Evolutionary conservation across 1,284 basidiomycete species (phyloP).

Genomic region (Malassezia brasiliensis): DNA sequence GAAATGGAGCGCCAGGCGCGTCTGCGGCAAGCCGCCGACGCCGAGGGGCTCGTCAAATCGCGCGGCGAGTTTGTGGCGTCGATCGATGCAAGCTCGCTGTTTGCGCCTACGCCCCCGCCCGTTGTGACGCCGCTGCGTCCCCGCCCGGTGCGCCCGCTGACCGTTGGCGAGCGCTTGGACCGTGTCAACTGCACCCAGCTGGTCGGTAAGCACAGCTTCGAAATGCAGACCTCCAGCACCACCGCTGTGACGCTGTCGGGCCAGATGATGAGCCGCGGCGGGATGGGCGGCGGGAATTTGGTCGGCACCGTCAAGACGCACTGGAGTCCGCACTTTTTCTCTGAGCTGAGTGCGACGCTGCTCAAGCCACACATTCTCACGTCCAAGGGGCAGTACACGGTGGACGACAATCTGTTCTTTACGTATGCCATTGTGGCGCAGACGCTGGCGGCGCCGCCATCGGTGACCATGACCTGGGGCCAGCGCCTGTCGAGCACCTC

Average conservation of each 20-base stretch:
- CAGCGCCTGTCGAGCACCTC: conserved; percentile 45
- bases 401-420: conserved; percentile 49
- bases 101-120: conserved; percentile 29
- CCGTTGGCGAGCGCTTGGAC: conserved; percentile 22
- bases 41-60: conserved; percentile 53
- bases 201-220: conserved; percentile 42
- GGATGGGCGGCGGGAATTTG: conserved; percentile 53
- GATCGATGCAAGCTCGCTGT: conserved; percentile 40
- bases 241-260: conserved; percentile 27
- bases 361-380: conserved; percentile 51
- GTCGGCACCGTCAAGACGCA: conserved; percentile 60
- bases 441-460: conserved; percentile 45
- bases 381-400: conserved; percentile 50
- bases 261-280: conserved; percentile 49
- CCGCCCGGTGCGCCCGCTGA: conserved; percentile 57
- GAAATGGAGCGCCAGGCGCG: conserved; percentile 52
- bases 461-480: conserved; percentile 50
- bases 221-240: conserved; percentile 27
- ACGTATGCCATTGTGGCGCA: conserved; percentile 44
- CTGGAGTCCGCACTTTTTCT: conserved; percentile 55
- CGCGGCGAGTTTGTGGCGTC: conserved; percentile 51
- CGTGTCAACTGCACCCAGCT: conserved; percentile 31
- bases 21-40: conserved; percentile 51
- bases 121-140: conserved; percentile 61
- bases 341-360: conserved; percentile 47